Conservation (phyloP, 2,329 filamentous ascomycete species). For the Trichoderma brevicompactum region DNA sequence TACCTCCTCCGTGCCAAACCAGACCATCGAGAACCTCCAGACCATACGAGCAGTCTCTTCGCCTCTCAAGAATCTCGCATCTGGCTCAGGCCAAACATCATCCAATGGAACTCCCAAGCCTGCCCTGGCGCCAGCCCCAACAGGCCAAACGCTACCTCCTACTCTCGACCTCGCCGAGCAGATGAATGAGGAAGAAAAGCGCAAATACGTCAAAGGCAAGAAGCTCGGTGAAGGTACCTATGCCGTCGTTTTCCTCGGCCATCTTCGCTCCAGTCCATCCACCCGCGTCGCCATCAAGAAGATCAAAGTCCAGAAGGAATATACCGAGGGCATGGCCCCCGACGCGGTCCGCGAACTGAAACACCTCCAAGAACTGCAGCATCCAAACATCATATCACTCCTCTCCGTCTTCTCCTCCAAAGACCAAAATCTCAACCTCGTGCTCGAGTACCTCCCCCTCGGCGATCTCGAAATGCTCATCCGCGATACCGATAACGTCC, state of each 20-base stretch:
- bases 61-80: slow-evolving; percentile 49
- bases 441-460: slow-evolving; percentile 90
- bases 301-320: slow-evolving; percentile 85
- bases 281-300: slow-evolving; percentile 89
- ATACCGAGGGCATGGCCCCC: slow-evolving; percentile 87
- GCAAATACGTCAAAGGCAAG: slow-evolving; percentile 91
- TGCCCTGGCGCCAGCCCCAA: slow-evolving; percentile 37
- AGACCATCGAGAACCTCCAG: slow-evolving; percentile 44
- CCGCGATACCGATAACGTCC: slow-evolving; percentile 76
- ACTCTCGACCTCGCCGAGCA: slow-evolving; percentile 72
- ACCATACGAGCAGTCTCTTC: slow-evolving; percentile 46
- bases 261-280: slow-evolving; percentile 72
- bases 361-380: slow-evolving; percentile 88
- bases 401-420: slow-evolving; percentile 94
- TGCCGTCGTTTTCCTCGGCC: slow-evolving; percentile 90
- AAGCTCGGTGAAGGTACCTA: slow-evolving; percentile 97
- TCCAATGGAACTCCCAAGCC: slow-evolving; percentile 53
- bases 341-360: slow-evolving; percentile 96
- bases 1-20: slow-evolving; percentile 30
- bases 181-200: slow-evolving; percentile 79
- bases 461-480: slow-evolving; percentile 95
- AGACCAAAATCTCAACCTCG: slow-evolving; percentile 93
- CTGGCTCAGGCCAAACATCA: slow-evolving; percentile 46
- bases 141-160: slow-evolving; percentile 40
- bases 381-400: slow-evolving; percentile 94